Evolutionary conservation across 1,139 yeast species (phyloP), one percentile per base, ranked within the genome.

Genomic region (Geotrichum reessii): DNA sequence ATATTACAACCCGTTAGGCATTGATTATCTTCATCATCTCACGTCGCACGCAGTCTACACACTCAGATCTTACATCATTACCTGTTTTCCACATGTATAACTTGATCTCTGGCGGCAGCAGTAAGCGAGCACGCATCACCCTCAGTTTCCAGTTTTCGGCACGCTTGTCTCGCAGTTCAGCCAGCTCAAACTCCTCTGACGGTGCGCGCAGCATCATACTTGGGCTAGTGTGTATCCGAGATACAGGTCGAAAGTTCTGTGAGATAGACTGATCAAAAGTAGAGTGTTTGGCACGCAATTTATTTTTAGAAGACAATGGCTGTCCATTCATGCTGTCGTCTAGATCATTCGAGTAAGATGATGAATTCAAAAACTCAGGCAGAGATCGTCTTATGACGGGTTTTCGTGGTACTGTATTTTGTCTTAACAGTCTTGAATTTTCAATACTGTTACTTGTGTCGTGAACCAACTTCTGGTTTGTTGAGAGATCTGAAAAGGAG

Each of bases 141-240:
- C 82, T 70, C 50, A 63, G 62, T 56, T 72, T 73, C 82, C 82
- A 78, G 31, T 65, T 64, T 25, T 76, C 80, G 17, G 73, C 71
- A 52, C 71, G 74, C 57, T 72, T 75, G 61, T 77, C 80, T 22
- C 71, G 60, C 3, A 60, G 50, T 12, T 64, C 63, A 12, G 59
- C 24, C 49, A 52, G 60, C 27, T 63, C 63, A 28, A 66, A 70
- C 49, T 63, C 66, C 44, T 67, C 67, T 59, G 63, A 70, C 8
- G 64, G 17, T 17, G 42, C 17, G 17, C 42, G 42, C n/a, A 37
- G 17, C 17, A 4, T 37, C 6, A 19, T 6, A 14, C n/a, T 37
- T 14, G 17, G 5, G n/a, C 42, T 37, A 6, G 42, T 37, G 2
- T 11, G 42, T 5, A 6, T 19, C n/a, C 42, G 17, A 19, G 17